Evolutionary conservation across 148 eudicot species (phyloP), one percentile per base, ranked within the genome.

Genomic region (Fagopyrum homotropicum): DNA sequence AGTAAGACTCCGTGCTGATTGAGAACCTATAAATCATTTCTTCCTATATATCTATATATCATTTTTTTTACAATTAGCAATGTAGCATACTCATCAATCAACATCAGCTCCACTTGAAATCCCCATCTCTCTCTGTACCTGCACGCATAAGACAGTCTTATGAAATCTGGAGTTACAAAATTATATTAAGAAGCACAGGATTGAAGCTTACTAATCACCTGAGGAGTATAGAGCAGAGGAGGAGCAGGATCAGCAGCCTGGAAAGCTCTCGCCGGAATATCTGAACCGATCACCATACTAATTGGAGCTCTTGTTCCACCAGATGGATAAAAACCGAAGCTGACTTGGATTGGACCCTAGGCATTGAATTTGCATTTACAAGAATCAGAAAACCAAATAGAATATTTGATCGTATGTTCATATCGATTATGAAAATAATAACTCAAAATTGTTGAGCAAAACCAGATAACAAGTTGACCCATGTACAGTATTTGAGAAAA

Each of bases 61-160:
- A 35, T 35, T 35, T 35, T 35, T 35, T 35, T 35, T 35, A 35
- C 40, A 35, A 35, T 35, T 35, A 35, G 40, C 40, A 35, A 35
- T 35, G 40, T 2, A 60, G 66, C 40, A 60, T 22, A 26, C 3
- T 12, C 44, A 63, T 14, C 19, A 66, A 5, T 12, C 40, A 35
- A 35, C 19, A 35, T 15, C 71, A 66, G 71, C 71, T 66, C 17
- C 71, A 66, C 47, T 66, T 14, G 71, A 35, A 7, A 43, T 40
- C 71, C 47, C 30, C 9, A 66, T 66, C 45, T 66, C 45, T 66
- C 71, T 66, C 47, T 12, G 9, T 14, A 66, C 71, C 71, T 66
- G 43, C 47, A 66, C 71, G 43, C 2, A 66, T 15, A 35, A 35
- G 46, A 12, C 71, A 66, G 15, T 4, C 46, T 15, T 29, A 15